Base-by-base conservation (phyloP, 106 monocot genomes). In the Acorus calamus region DNA sequence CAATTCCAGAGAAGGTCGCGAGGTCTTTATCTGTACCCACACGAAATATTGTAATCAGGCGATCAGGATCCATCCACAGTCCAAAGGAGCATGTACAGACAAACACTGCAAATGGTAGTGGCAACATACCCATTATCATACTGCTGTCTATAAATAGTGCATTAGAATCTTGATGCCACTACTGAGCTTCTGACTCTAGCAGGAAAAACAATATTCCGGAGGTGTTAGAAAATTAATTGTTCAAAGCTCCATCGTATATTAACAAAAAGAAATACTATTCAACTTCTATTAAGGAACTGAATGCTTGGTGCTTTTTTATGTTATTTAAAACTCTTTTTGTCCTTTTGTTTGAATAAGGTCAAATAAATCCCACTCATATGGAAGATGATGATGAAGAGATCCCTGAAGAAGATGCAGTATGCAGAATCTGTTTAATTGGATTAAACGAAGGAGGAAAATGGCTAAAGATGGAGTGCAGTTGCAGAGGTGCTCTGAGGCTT, bases 381-480 rank as follows among this genome's bases (percentile, higher is more conserved):
- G 75, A 75, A 6, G 75, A 63, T 57, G 60, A 70, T 42, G 80
- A 80, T 71, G 80, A 76, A 67, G 80, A 80, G 61, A 80, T 80
- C 64, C 80, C 79, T 65, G 79, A 79, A 61, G 79, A 79, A 61
- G 79, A 79, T 12, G 68, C 73, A 46, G 73, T 78, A 8, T 78
- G 78, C 53, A 78, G 78, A 14, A 78, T 78, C n/a, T 79, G 79
- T 56, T 60, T 79, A 4, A 53, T 60, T 46, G 79, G 70, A 41
- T 57, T 79, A 48, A 42, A 63, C 14, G 79, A 79, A 69, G 80
- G 75, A 59, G 75, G 75, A n/a, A 80, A 45, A n/a, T 80, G 65
- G 74, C 77, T 82, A 5, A 82, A 66, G 64, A 77, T 77, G 70
- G 82, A 82, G 46, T 82, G 82, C 57, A 74, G 74, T 60, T 82